These are phyloP conservation scores for Daedaleopsis sinensis DNA, from an alignment of 768 basidiomycete species.

Conservation along the genomic window DNA sequence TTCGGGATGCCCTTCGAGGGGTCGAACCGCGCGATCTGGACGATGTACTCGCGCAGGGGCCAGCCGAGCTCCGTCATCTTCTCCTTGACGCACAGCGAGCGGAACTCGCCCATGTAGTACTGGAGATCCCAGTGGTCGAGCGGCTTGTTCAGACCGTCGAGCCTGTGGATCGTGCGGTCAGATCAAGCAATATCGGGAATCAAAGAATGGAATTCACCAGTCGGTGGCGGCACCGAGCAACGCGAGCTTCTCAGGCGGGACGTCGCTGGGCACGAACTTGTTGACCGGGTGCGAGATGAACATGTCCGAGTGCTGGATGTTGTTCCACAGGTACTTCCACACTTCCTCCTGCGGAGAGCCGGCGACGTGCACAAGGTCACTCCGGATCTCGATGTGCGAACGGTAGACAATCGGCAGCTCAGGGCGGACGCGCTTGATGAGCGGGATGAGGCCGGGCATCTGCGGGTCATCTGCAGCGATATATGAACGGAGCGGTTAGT, in stretches of 20 bases:
- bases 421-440: slow-evolving; percentile 84
- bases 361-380: slow-evolving; percentile 79
- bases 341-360: slow-evolving; percentile 89
- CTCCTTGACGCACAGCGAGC: slow-evolving; percentile 72
- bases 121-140: slow-evolving; percentile 80
- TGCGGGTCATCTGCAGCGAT: slow-evolving; percentile 73
- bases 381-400: slow-evolving; percentile 89
- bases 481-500: slow-evolving; percentile 18
- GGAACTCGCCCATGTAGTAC: slow-evolving; percentile 90
- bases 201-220: slow-evolving; percentile 53
- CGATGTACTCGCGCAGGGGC: slow-evolving; percentile 83
- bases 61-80: slow-evolving; percentile 80
- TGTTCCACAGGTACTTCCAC: slow-evolving; percentile 95
- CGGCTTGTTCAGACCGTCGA: slow-evolving; percentile 95
- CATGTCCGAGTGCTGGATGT: slow-evolving; percentile 86
- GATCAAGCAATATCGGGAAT: slow-evolving; percentile 5
- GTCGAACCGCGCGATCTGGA: slow-evolving; percentile 95
- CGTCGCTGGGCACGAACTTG: slow-evolving; percentile 90
- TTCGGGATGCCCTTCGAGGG: slow-evolving; percentile 83
- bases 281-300: slow-evolving; percentile 94
- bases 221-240: slow-evolving; percentile 86
- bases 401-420: slow-evolving; percentile 90
- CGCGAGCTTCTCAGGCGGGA: slow-evolving; percentile 68
- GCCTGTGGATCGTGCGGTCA: slow-evolving; percentile 42
- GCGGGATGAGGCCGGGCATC: slow-evolving; percentile 92